phyloP scores from a whole-genome alignment of 2,329 filamentous ascomycete species.

The Akanthomyces uredinophilus region DNA sequence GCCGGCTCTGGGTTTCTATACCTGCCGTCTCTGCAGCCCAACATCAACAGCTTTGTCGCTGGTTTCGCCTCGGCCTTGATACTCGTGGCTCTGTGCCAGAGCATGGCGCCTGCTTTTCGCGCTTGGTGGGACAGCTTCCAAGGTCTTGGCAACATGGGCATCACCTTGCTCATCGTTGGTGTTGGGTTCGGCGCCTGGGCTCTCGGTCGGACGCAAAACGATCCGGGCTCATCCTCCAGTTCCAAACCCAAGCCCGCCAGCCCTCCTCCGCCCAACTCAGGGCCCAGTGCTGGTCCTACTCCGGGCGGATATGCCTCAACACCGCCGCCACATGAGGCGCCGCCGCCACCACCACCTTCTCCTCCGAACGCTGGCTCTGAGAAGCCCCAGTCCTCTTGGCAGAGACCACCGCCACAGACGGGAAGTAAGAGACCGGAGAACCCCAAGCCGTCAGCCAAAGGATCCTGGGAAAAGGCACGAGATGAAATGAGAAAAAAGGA shows the following conservation, averaged over 20 bases:
- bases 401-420: constrained; percentile 9
- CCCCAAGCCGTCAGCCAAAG: constrained; percentile 36
- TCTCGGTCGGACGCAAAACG: constrained; percentile 34
- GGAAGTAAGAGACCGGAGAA: constrained; percentile 20
- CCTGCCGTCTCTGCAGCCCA: constrained; percentile 80
- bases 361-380: constrained; percentile 17
- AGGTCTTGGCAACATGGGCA: constrained; percentile 66
- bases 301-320: constrained; percentile 3
- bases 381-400: constrained; percentile 14
- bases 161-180: constrained; percentile 64
- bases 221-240: constrained; percentile 12
- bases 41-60: constrained; percentile 85
- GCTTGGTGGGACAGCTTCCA: constrained; percentile 68
- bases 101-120: constrained; percentile 66
- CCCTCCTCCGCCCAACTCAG: constrained; percentile 25
- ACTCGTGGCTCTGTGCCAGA: constrained; percentile 66
- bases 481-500: constrained; percentile 61
- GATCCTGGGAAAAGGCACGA: constrained; percentile 63
- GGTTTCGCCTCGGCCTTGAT: constrained; percentile 75
- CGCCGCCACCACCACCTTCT: constrained; percentile 27
- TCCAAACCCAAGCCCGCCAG: constrained; percentile 7
- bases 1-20: constrained; percentile 87
- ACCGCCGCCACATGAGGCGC: constrained; percentile 16
- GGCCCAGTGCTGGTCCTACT: constrained; percentile 24
- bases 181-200: constrained; percentile 78